Percentiles rank a stretch among this genome's conserved stretches.
These are phyloP conservation scores for Ceratobasidium sp. DNA, from an alignment of 1,284 basidiomycete species.

Conservation along the genomic window DNA sequence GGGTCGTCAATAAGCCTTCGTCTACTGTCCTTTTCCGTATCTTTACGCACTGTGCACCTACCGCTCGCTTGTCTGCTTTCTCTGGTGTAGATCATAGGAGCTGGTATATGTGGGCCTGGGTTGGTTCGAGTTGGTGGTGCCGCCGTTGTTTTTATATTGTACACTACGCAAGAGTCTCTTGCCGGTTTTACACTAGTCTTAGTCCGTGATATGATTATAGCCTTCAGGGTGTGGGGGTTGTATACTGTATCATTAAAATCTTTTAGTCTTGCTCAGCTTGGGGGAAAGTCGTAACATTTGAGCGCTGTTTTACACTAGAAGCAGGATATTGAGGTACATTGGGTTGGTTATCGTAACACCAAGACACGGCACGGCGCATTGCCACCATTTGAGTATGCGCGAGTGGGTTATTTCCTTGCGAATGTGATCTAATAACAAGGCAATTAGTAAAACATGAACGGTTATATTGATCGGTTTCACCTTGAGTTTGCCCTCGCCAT, in stretches of 20 bases:
- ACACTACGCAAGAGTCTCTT: background rate
- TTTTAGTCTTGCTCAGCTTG: background rate
- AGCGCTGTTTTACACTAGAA: conserved; percentile 31
- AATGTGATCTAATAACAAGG: conserved; percentile 61
- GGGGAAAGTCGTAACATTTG: background rate
- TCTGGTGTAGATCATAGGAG: conserved; percentile 40
- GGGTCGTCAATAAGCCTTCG: conserved; percentile 23
- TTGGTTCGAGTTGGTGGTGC: conserved; percentile 24
- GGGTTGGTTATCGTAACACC: conserved; percentile 29
- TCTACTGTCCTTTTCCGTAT: conserved; percentile 11
- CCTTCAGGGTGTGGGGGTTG: background rate
- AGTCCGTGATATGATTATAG: conserved; percentile 14
- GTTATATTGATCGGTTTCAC: conserved; percentile 53
- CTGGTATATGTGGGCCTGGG: conserved; percentile 26
- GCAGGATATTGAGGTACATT: conserved; percentile 6
- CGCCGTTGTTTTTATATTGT: conserved; percentile 10
- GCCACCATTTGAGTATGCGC: conserved; percentile 34
- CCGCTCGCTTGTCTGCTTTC: conserved; percentile 35
- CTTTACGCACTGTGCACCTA: conserved; percentile 14
- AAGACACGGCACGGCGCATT: background rate
- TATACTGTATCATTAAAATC: background rate
- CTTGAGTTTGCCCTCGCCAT: conserved; percentile 96
- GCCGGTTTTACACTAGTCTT: conserved; percentile 10
- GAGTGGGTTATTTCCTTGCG: conserved; percentile 59
- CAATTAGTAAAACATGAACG: background rate